Conservation (phyloP, 2,329 filamentous ascomycete genomes). For the Sporothrix curviconia region DNA sequence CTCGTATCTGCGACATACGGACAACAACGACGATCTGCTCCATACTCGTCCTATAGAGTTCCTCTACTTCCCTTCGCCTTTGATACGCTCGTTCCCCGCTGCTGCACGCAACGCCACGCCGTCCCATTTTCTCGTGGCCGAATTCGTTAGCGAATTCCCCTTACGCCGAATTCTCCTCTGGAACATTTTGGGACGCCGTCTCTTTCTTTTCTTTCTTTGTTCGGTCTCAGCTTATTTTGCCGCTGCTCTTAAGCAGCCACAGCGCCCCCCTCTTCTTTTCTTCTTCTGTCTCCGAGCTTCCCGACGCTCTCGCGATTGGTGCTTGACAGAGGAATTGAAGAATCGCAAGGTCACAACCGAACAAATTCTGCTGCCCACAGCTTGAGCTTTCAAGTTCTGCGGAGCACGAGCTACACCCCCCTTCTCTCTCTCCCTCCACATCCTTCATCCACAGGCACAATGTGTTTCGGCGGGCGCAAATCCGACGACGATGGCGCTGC, state of each 20-base stretch:
- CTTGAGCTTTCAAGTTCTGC: not conserved
- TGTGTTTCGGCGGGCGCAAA: slow-evolving; percentile 59
- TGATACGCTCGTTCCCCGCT: not conserved
- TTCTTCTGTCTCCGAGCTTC: not conserved
- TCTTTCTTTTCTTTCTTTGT: not conserved
- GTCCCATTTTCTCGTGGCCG: not conserved
- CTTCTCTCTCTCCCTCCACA: not conserved
- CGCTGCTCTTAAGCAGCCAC: not conserved
- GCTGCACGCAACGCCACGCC: not conserved
- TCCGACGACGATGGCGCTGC: slow-evolving; percentile 42
- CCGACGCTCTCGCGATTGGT: not conserved
- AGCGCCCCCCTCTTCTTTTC: not conserved
- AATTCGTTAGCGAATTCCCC: not conserved
- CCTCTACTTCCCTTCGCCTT: not conserved
- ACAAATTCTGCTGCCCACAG: too few species aligned
- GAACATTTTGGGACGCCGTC: too few species aligned
- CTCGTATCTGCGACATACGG: not conserved
- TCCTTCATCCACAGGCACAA: slow-evolving; percentile 28
- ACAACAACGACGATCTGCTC: not conserved
- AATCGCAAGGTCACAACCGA: too few species aligned
- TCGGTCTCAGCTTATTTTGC: not conserved
- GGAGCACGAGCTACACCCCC: too few species aligned
- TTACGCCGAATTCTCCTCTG: too few species aligned
- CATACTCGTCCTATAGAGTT: not conserved
- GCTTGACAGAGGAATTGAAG: not conserved